Evolutionary conservation across 2,329 filamentous ascomycete species (phyloP).

Genomic region (Tolypocladium amazonense): DNA sequence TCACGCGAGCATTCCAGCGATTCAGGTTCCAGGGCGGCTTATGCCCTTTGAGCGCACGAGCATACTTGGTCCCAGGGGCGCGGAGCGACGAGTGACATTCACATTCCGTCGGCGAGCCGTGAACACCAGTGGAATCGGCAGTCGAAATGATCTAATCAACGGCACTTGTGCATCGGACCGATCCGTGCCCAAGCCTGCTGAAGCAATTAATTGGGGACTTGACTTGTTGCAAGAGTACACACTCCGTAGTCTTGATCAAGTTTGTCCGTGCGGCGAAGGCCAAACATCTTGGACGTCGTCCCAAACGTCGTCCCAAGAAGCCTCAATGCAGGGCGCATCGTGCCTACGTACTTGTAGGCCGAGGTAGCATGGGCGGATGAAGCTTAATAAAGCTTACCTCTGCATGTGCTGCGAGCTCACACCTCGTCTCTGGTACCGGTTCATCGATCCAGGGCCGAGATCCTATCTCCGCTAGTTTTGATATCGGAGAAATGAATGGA

Average conservation of each 20-base stretch:
- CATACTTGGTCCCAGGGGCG: background rate
- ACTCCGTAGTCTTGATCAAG: background rate
- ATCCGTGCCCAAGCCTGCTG: background rate
- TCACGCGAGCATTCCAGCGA: background rate
- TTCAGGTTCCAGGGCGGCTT: background rate
- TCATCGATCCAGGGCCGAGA: background rate
- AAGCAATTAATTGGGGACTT: background rate
- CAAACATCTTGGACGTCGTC: background rate
- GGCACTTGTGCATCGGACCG: background rate
- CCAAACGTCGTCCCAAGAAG: background rate
- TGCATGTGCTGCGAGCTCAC: background rate
- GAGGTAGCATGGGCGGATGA: background rate
- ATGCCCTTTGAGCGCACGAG: background rate
- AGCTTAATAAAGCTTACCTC: background rate
- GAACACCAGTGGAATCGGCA: background rate
- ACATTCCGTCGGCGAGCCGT: background rate
- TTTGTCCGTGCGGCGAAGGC: too few species aligned
- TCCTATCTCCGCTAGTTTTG: background rate
- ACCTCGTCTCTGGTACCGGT: background rate
- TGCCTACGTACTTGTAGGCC: background rate
- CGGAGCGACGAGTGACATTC: background rate
- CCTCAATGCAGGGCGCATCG: background rate
- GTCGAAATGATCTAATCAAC: background rate
- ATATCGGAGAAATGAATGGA: too few species aligned
- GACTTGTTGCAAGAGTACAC: background rate